Base-by-base conservation (phyloP, 2,329 filamentous ascomycete species). In the Lomentospora prolificans region DNA sequence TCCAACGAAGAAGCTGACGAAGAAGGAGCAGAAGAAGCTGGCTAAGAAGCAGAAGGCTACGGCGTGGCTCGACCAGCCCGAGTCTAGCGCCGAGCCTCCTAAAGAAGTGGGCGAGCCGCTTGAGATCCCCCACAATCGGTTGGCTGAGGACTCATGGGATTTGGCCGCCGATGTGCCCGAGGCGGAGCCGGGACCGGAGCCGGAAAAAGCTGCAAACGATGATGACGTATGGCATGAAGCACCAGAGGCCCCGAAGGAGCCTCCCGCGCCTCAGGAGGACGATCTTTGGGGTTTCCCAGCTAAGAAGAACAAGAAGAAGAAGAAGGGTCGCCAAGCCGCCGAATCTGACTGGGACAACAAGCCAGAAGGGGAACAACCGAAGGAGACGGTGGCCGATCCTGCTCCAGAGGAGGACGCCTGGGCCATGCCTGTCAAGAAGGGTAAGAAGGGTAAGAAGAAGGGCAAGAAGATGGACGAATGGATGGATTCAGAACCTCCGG, bases 361-460 rank as follows among this genome's bases (percentile, higher is more conserved):
- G 41, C 36, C 36, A 3, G 39, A 30, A 17, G 36, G 31, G 27
- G 52, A 55, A 22, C 39, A 46, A 27, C 24, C 36, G 7, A 31
- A 19, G n/a, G 52, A 46, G 7, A n/a, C 25, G 3, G 39, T 28
- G n/a, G 4, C 52, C 25, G 22, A 31, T n/a, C 30, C 54, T 12
- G 28, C 44, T 76, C 55, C 54, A 4, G 56, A 59, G 17, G 68
- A 68, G 53, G 72, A 73, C 51, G 69, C 71, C 7, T 69, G 67
- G 65, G 67, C 66, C 28, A 62, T 61, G 8, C 63, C 69, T 14
- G 28, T 19, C 19, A 68, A 67, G 60, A 65, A 64, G 55, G 65
- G 62, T 50, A 69, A 68, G 28, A 64, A 69, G 31, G 65, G 63
- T 14, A 68, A 68, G 60, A 70, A 55, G 52, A 66, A 61, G 22